phyloP scores from a whole-genome alignment of 176 grass and related monocot genomes.

The Melocanna baccifera region DNA sequence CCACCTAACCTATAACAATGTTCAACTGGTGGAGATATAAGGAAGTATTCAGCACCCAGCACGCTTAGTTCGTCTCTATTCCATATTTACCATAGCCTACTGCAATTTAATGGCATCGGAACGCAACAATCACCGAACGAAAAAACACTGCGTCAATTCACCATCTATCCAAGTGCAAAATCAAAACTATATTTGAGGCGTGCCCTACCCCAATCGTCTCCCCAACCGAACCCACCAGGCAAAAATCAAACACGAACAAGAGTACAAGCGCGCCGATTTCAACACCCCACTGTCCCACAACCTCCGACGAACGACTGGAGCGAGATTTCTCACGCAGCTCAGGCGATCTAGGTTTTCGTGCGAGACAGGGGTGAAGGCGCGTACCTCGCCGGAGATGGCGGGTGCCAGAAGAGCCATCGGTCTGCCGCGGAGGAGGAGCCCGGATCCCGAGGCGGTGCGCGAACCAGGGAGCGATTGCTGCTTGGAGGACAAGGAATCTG shows the following conservation, averaged over 20 bases:
- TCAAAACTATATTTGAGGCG: not conserved
- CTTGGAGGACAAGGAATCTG: slow-evolving; percentile 14
- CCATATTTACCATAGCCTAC: not conserved
- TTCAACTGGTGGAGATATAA: not conserved
- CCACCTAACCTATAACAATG: not conserved
- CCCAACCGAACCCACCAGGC: not conserved
- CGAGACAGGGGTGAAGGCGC: not conserved
- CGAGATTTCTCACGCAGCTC: not conserved
- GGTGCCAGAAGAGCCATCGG: slow-evolving; percentile 48
- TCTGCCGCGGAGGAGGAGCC: slow-evolving; percentile 1
- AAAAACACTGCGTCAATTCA: not conserved
- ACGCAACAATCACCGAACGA: not conserved
- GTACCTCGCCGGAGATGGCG: slow-evolving; percentile 57
- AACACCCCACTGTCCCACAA: not conserved
- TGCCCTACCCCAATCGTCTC: not conserved
- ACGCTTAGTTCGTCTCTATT: not conserved
- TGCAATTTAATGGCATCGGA: not conserved
- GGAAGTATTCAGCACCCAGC: not conserved
- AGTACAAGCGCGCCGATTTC: not conserved
- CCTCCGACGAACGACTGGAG: not conserved
- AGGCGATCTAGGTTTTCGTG: slow-evolving; percentile 16
- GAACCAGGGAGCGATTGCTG: not conserved
- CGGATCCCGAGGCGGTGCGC: not conserved
- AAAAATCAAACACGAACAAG: not conserved
- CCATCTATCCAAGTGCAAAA: not conserved